Evolutionary conservation across 2,329 filamentous ascomycete species (phyloP), one percentile per base, ranked within the genome.

Genomic region (Hypoxylon sp.): DNA sequence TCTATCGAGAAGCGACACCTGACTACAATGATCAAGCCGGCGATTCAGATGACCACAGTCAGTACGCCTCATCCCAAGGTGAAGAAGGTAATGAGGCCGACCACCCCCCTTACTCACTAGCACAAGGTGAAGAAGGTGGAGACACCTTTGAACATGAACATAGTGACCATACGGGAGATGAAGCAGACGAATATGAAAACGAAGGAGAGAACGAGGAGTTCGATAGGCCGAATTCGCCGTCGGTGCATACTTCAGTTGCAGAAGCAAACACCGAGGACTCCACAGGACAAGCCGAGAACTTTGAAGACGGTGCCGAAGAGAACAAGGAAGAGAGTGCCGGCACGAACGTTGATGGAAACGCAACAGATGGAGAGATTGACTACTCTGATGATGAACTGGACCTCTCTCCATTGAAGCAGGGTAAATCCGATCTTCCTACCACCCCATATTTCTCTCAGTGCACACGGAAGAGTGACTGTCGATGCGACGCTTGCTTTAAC

Each of bases 1-100:
- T 77, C 10, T 79, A 77, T 67, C 75, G 75, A 61, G 73, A 74
- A 32, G 63, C 64, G 6, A 70, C 74, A 11, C 71, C 71, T 2
- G 34, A 70, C 23, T 62, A 65, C 11, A 72, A 70, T 6, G 72
- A 73, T 13, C 62, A 69, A 41, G 49, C 49, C 5, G 62, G 58
- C 49, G 56, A 61, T 52, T 30, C 46, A 32, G 60, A 62, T n/a
- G 55, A 43, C 13, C 53, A 58, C 21, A 50, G 34, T n/a, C 32
- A 50, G 17, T 63, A 71, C 23, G 49, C 43, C 58, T 64, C 69
- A 57, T 55, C 67, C 21, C 65, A 71, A 13, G 64, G 57, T 23
- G 71, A 74, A 53, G 63, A 60, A 32, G 67, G 63, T 17, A 67
- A 63, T 7, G 67, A 64, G 21, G 45, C 68, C 49, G 34, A 36